These are phyloP conservation scores for Kwoniella mangroviensis DNA, from an alignment of 768 basidiomycete species.

Conservation along the genomic window DNA sequence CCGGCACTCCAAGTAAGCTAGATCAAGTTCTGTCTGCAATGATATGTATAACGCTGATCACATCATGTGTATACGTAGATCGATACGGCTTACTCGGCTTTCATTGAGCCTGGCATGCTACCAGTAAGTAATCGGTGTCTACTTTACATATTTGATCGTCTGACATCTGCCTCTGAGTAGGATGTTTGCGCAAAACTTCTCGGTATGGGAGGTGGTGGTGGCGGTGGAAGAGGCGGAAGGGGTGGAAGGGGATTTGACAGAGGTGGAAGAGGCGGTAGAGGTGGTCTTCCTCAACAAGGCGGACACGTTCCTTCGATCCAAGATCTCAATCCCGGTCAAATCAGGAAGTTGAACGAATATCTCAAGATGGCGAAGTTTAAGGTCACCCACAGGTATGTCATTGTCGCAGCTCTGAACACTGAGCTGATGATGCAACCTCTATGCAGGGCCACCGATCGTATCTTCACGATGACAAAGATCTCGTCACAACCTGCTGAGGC, in stretches of 20 bases:
- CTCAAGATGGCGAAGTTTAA: slow-evolving; percentile 54
- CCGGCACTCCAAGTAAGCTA: slow-evolving; percentile 48
- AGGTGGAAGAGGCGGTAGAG: slow-evolving; percentile 41
- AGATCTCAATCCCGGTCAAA: slow-evolving; percentile 31
- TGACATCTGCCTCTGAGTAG: slow-evolving; percentile 20
- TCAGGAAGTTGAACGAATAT: slow-evolving; percentile 47
- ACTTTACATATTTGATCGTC: not conserved
- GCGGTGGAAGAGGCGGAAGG: slow-evolving; percentile 39
- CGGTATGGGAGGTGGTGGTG: slow-evolving; percentile 42
- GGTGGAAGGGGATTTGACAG: slow-evolving; percentile 33
- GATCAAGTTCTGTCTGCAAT: not conserved
- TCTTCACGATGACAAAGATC: slow-evolving; percentile 38
- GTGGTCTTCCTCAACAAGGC: slow-evolving; percentile 28
- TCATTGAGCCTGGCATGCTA: slow-evolving; percentile 51
- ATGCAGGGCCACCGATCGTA: slow-evolving; percentile 30
- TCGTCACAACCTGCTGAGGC: slow-evolving; percentile 46
- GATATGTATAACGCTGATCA: not conserved
- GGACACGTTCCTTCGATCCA: slow-evolving; percentile 37
- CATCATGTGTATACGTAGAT: slow-evolving; percentile 33
- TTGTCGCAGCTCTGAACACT: not conserved
- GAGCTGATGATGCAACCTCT: not conserved
- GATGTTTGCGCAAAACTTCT: slow-evolving; percentile 47
- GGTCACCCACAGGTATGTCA: slow-evolving; percentile 49
- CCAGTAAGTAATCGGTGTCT: slow-evolving; percentile 25
- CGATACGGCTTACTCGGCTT: slow-evolving; percentile 58